Evolutionary conservation across 148 eudicot species (phyloP).

Genomic region (Suaeda aralocaspica): DNA sequence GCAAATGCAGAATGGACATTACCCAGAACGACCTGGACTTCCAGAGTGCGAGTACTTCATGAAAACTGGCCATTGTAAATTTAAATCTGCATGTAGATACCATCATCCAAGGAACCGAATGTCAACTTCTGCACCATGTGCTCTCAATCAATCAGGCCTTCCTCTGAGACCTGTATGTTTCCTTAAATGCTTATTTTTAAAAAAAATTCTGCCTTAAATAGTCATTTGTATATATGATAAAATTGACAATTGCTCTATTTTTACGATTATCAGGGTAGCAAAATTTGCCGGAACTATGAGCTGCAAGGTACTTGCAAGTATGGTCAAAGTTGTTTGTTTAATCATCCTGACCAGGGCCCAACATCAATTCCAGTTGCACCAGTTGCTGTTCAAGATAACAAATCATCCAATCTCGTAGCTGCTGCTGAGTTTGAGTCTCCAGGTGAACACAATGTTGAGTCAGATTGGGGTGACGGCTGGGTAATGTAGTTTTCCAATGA

Average conservation of each 20-base stretch:
- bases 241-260: background rate
- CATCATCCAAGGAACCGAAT: conserved; percentile 47
- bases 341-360: conserved; percentile 41
- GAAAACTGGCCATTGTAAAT: conserved; percentile 61
- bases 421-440: conserved; percentile 25
- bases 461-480: conserved; percentile 43
- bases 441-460: conserved; percentile 10
- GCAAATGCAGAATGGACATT: conserved; percentile 38
- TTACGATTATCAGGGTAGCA: conserved; percentile 42
- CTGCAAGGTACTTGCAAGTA: conserved; percentile 54
- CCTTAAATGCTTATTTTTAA: background rate
- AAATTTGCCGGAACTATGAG: conserved; percentile 48
- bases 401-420: conserved; percentile 22
- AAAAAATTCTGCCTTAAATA: too few species aligned
- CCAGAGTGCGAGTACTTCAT: conserved; percentile 51
- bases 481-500: conserved; percentile 16
- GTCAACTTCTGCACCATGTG: conserved; percentile 19
- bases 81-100: conserved; percentile 42
- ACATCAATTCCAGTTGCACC: conserved; percentile 20
- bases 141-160: conserved; percentile 39
- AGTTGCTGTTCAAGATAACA: conserved; percentile 22
- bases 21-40: conserved; percentile 58
- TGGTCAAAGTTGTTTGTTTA: conserved; percentile 45
- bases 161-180: conserved; percentile 56
- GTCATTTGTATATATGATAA: background rate